Base-by-base conservation (phyloP, 148 eudicot genomes). In the Nyssa sinensis region DNA sequence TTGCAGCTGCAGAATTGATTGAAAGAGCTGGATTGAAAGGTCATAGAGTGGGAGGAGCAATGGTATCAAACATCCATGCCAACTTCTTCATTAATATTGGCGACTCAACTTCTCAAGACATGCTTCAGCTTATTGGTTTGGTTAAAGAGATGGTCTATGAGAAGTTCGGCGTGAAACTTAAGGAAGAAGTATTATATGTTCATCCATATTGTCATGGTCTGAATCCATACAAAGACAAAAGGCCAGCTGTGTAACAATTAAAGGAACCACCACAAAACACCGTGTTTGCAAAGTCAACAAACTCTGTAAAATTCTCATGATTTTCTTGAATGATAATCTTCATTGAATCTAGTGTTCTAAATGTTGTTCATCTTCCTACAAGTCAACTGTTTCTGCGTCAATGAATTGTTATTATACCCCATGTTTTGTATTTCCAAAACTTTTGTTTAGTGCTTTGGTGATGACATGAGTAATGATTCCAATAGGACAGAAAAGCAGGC, bases 401-500 rank as follows among this genome's bases (percentile, higher is more conserved):
- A 49, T 75, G 72, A 70, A 63, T 58, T 51, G 49, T 19, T 57
- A 67, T 2, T 29, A 55, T 23, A 19, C n/a, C 37, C 33, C 14
- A 2, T 65, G 71, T 31, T 69, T 51, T 62, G 70, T 27, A 64
- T 72, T 73, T 60, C 75, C 68, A 21, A 74, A 70, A 62, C 32
- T 72, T 69, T 57, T 75, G 75, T 76, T 68, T 35, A 92, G 68
- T 72, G 81, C 81, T 79, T 88, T 90, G 37, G 98, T 94, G 70
- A 92, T 80, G 69, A 77, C 81, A 76, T 94, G 98, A 69, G 84
- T 72, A 62, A 90, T 63, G 39, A 94, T 88, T 71, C 98, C 98
- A 31, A 94, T 41, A 3, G 96, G 97, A 60, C 98, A 92, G 77
- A 85, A 90, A 39, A 95, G 84, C 79, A 95, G 79, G 85, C 98